phyloP scores from a whole-genome alignment of 768 basidiomycete species.

The Boletellus sp. region DNA sequence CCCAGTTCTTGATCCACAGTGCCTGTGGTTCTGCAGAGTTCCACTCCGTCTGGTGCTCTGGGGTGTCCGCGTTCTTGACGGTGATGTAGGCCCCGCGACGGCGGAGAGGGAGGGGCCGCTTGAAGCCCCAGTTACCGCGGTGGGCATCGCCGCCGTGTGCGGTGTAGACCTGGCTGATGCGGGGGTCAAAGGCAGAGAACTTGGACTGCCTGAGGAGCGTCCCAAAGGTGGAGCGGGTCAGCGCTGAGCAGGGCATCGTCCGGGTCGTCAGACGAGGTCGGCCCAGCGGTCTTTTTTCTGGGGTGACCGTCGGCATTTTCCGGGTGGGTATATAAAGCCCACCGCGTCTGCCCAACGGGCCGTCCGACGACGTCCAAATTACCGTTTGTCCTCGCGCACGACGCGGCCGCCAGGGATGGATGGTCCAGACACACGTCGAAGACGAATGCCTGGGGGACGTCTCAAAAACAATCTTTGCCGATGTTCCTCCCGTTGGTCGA shows the following conservation, averaged over 20 bases:
- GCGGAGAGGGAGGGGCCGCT: slow-evolving; percentile 71
- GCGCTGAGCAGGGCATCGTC: slow-evolving; percentile 19
- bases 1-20: slow-evolving; percentile 63
- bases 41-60: slow-evolving; percentile 77
- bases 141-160: slow-evolving; percentile 64
- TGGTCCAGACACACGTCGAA: slow-evolving; percentile 91
- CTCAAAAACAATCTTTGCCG: slow-evolving; percentile 95
- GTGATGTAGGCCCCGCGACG: slow-evolving; percentile 63
- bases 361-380: slow-evolving; percentile 76
- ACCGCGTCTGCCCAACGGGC: not conserved
- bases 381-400: slow-evolving; percentile 58
- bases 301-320: slow-evolving; percentile 20
- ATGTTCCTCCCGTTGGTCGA: slow-evolving; percentile 86
- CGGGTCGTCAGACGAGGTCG: not conserved
- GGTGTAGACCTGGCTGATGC: slow-evolving; percentile 75
- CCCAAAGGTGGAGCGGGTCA: slow-evolving; percentile 66
- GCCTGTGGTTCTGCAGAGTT: slow-evolving; percentile 60
- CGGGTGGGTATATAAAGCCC: slow-evolving; percentile 35
- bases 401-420: slow-evolving; percentile 51
- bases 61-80: slow-evolving; percentile 65
- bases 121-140: slow-evolving; percentile 83
- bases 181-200: slow-evolving; percentile 75
- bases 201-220: slow-evolving; percentile 76
- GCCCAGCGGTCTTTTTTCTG: not conserved
- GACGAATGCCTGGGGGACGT: slow-evolving; percentile 40